phyloP scores from a whole-genome alignment of 257 asterid genomes.

The Lithospermum erythrorhizon region DNA sequence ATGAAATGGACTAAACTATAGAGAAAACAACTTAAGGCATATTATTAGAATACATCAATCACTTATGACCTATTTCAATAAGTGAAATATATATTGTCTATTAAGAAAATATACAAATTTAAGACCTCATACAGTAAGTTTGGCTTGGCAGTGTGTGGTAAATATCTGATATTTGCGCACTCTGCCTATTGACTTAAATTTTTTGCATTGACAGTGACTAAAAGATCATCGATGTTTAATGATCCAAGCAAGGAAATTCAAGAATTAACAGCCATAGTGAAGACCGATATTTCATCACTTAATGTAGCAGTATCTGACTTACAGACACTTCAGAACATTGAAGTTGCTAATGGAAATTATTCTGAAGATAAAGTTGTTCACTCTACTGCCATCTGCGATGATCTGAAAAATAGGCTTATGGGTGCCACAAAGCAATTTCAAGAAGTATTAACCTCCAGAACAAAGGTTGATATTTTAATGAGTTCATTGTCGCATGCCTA shows the following conservation, averaged over 20 bases:
- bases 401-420: constrained; percentile 73
- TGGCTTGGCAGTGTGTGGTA: not conserved
- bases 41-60: too few species aligned
- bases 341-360: constrained; percentile 38
- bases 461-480: constrained; percentile 31
- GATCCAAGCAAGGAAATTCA: constrained; percentile 83
- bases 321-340: constrained; percentile 53
- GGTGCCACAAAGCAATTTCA: constrained; percentile 64
- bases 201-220: constrained; percentile 39
- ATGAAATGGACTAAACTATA: too few species aligned
- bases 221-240: constrained; percentile 67
- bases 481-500: not conserved
- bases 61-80: too few species aligned
- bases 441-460: constrained; percentile 63
- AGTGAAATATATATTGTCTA: not conserved
- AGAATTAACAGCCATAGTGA: constrained; percentile 53
- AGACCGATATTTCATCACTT: constrained; percentile 59
- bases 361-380: constrained; percentile 74
- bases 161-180: not conserved
- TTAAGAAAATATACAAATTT: too few species aligned
- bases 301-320: constrained; percentile 59
- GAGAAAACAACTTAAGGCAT: too few species aligned
- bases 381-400: constrained; percentile 70
- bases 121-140: not conserved
- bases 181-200: not conserved